A percentile compares a stretch with the other conserved stretches of the same genome.
Conservation (phyloP, 2,329 filamentous ascomycete species). For the Thelonectria rubi region DNA sequence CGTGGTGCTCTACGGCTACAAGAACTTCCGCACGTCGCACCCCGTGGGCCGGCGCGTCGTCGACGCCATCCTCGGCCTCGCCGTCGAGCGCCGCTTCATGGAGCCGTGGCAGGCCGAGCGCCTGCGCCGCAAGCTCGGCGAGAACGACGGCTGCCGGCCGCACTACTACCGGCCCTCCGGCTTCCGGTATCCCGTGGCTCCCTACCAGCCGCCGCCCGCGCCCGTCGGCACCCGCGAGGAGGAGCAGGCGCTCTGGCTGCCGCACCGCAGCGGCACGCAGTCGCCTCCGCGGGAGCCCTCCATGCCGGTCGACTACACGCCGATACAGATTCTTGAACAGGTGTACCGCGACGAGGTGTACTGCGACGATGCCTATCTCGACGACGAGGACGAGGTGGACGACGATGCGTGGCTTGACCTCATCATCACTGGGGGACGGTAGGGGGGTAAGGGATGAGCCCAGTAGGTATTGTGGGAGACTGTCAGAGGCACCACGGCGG, state of each 20-base stretch:
- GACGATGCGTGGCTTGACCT: not conserved
- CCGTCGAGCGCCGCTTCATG: conserved; percentile 46
- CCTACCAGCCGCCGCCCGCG: too few species aligned
- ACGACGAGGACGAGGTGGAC: not conserved
- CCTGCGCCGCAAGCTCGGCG: conserved; percentile 41
- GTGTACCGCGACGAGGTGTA: not conserved
- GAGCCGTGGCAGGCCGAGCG: conserved; percentile 6
- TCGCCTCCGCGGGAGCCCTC: not conserved
- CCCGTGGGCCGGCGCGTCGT: conserved; percentile 48
- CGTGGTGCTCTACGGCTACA: conserved; percentile 52
- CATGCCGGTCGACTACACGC: not conserved
- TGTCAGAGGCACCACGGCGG: too few species aligned
- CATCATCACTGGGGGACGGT: not conserved
- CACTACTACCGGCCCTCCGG: too few species aligned
- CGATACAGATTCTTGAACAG: not conserved
- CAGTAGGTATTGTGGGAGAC: too few species aligned
- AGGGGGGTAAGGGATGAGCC: not conserved
- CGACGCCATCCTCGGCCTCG: conserved; percentile 49
- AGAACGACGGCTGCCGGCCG: too few species aligned
- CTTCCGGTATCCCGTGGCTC: too few species aligned
- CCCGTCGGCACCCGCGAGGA: too few species aligned
- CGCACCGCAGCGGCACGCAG: not conserved
- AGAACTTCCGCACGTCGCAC: conserved; percentile 47
- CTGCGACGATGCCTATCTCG: not conserved
- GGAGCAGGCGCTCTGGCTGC: too few species aligned